Base-by-base conservation (phyloP, 2,329 filamentous ascomycete genomes). In the Apiospora hydei region DNA sequence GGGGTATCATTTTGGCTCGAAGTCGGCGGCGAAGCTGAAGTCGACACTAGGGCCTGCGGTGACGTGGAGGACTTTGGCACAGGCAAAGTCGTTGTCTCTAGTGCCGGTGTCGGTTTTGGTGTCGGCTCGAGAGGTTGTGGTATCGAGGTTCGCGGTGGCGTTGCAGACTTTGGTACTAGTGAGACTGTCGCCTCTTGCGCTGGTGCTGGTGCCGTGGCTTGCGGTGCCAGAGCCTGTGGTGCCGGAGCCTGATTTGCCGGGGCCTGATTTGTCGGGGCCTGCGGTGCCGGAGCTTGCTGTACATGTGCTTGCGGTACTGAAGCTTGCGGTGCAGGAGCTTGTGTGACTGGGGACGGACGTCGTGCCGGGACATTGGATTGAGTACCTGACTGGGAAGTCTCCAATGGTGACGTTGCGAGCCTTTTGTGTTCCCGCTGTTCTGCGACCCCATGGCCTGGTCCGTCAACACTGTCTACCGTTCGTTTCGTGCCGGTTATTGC, bases 401-500 rank as follows among this genome's bases (percentile, higher is more conserved):
- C 66, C 8, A 41, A 41, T 21, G 38, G 64, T 24, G 66, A n/a
- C 14, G 44, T 26, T 26, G 44, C 66, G 24, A 68, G 41, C 11
- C 66, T 26, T n/a, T 68, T 68, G 18, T 44, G 66, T 30, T 68
- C 66, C 44, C 66, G 66, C 14, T 68, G 66, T n/a, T 68, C 66
- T 24, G 66, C 26, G 43, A 34, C n/a, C 8, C 66, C 41, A 30
- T 44, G 66, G 34, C 68, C 68, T 1, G 26, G 38, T 16, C 68
- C 47, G 47, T 69, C 68, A 7, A 16, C 16, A 64, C 76, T 74
- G 21, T 75, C 74, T 13, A 75, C 66, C 30, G 64, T 43, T 53
- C 76, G 76, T 61, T 75, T 77, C 49, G 77, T 77, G 16, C 77
- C 77, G 7, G 74, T 71, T 34, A 79, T 79, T 68, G 78, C 77